These are phyloP conservation scores for Aspergillus sp. DNA, from an alignment of 2,329 filamentous ascomycete genomes.

Conservation along the genomic window DNA sequence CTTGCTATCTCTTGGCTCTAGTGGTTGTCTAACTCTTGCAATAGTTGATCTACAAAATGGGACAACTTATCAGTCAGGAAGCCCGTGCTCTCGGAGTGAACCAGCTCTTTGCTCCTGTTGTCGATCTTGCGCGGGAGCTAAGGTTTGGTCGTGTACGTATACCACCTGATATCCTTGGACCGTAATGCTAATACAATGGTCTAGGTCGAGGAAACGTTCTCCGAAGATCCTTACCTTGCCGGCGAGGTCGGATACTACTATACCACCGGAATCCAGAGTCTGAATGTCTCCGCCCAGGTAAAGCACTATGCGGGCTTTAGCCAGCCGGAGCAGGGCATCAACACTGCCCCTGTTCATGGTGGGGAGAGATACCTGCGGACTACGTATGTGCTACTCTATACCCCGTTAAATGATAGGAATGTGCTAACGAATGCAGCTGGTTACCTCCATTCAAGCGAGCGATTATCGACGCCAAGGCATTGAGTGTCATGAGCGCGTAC, in stretches of 20 bases:
- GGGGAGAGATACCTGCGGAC: constrained; percentile 60
- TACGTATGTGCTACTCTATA: constrained; percentile 53
- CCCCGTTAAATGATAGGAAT: not conserved
- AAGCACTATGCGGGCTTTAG: constrained; percentile 77
- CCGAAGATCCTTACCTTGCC: constrained; percentile 70
- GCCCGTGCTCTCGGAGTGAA: constrained; percentile 70
- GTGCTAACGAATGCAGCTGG: constrained; percentile 30
- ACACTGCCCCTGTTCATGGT: constrained; percentile 64
- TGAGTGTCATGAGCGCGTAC: constrained; percentile 74
- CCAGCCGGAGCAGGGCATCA: constrained; percentile 72
- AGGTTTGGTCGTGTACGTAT: constrained; percentile 65
- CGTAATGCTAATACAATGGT: not conserved
- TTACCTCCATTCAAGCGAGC: constrained; percentile 68
- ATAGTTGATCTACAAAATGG: constrained; percentile 68
- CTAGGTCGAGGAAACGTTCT: constrained; percentile 70
- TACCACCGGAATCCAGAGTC: constrained; percentile 65
- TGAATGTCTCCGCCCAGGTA: constrained; percentile 71
- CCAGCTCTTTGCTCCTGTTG: constrained; percentile 73
- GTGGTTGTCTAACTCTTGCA: not conserved
- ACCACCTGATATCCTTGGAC: not conserved
- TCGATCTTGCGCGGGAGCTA: constrained; percentile 72
- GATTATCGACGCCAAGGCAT: constrained; percentile 71
- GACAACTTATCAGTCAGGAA: constrained; percentile 66
- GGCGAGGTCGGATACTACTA: constrained; percentile 70
- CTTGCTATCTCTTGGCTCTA: too few relatives aligned